Evolutionary conservation across 805 yeast species (phyloP).

Genomic region (Spathaspora hagerdaliae): DNA sequence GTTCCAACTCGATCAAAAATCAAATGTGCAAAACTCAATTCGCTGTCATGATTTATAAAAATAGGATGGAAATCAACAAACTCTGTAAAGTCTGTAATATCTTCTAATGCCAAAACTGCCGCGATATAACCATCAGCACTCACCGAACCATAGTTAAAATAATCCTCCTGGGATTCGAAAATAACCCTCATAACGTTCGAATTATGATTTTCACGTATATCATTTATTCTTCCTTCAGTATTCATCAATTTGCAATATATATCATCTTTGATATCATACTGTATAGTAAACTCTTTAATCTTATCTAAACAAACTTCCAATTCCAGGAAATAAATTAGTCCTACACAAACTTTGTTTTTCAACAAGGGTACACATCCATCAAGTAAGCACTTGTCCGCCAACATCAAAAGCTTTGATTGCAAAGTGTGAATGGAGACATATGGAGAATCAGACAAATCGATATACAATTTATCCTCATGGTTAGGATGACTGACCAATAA

Average conservation of each 20-base stretch:
- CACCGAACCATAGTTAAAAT: constrained; percentile 21
- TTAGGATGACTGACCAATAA: background rate
- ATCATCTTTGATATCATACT: constrained; percentile 23
- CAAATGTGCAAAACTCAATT: constrained; percentile 46
- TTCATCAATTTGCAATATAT: constrained; percentile 23
- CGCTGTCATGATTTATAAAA: constrained; percentile 43
- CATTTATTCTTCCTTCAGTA: constrained; percentile 1
- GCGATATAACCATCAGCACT: constrained; percentile 5
- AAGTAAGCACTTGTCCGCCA: constrained; percentile 40
- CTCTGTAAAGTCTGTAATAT: constrained; percentile 36
- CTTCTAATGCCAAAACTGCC: constrained; percentile 9
- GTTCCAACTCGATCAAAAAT: constrained; percentile 51
- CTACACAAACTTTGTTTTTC: constrained; percentile 33
- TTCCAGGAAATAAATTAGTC: constrained; percentile 47
- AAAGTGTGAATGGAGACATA: constrained; percentile 29
- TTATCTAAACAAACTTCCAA: constrained; percentile 50
- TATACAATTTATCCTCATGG: constrained; percentile 10
- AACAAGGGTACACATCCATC: constrained; percentile 53
- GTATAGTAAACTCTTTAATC: constrained; percentile 24
- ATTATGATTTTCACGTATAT: constrained; percentile 6
- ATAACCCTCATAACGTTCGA: constrained; percentile 6
- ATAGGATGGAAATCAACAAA: constrained; percentile 46
- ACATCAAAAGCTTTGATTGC: constrained; percentile 26
- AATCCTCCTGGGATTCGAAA: constrained; percentile 12
- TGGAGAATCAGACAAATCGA: constrained; percentile 37